phyloP scores from a whole-genome alignment of 495 filamentous ascomycete genomes.

The Daldinia concentrica region DNA sequence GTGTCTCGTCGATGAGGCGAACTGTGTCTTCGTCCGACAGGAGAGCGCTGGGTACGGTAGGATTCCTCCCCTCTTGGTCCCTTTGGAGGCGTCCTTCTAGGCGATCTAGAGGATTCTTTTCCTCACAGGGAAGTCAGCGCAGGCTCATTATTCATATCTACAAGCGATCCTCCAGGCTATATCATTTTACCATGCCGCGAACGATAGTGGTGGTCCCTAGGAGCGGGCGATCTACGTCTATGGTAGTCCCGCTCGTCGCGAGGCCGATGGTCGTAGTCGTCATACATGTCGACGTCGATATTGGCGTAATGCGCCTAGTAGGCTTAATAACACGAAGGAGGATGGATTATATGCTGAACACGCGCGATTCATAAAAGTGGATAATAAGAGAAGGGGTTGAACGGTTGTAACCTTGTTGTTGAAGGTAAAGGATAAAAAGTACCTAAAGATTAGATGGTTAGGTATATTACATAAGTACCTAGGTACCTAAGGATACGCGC shows the following conservation, averaged over 20 bases:
- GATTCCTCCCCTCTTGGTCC: conserved; percentile 43
- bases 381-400: not conserved
- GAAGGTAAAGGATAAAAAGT: not conserved
- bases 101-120: conserved; percentile 51
- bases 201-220: conserved; percentile 47
- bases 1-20: conserved; percentile 24
- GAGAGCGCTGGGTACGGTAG: conserved; percentile 28
- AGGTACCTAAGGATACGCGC: conserved; percentile 1
- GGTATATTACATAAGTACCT: conserved; percentile 1
- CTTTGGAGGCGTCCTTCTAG: conserved; percentile 43
- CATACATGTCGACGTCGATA: conserved; percentile 35
- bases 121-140: conserved; percentile 50
- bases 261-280: conserved; percentile 43
- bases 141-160: conserved; percentile 52
- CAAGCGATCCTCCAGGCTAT: conserved; percentile 50
- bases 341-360: not conserved
- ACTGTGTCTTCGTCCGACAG: conserved; percentile 22
- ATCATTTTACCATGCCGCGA: conserved; percentile 62
- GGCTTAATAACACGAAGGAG: not conserved
- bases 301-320: conserved; percentile 3
- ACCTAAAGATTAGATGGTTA: not conserved
- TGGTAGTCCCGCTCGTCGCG: conserved; percentile 50
- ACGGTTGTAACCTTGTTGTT: not conserved
- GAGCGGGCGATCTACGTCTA: conserved; percentile 44
- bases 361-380: not conserved